Base-by-base conservation (phyloP, 2,329 filamentous ascomycete species). In the Aspergillus sergii region DNA sequence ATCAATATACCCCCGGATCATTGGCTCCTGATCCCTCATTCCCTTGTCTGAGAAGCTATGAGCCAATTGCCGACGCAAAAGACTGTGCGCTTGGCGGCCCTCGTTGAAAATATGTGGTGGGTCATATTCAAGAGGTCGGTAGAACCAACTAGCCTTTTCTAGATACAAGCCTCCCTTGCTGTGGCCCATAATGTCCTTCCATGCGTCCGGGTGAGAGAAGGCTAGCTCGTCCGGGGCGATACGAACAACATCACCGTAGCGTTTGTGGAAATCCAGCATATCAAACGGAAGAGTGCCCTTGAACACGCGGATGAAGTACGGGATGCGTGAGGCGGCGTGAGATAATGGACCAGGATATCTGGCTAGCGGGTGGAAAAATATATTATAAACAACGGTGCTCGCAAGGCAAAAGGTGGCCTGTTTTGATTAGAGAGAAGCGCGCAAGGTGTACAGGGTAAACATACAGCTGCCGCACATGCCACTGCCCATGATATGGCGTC, bases 221-320 rank as follows among this genome's bases (percentile, higher is more conserved):
- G 66, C 65, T 6, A 75, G 65, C 45, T 75, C 68, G 26, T 72
- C 66, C 1, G 71, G 70, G 14, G 68, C 73, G 28, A 76, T 71
- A 2, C 74, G 72, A 4, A 76, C 68, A 16, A 75, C 66, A 11
- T 70, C 56, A 4, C 74, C 74, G 36, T 76, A 74, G 30, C 65
- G 66, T 32, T 64, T 21, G 55, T 76, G 74, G 7, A 74, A 56
- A 9, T 68, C 54, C 4, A 68, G 56, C n/a, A 73, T 64, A 7
- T 70, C 62, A 19, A 68, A 68, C 19, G 66, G 62, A 7, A 74
- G 64, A 2, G 65, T 68, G 9, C 71, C 72, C 1, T 51, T 59
- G 16, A 59, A 51, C 45, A 92, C 91, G 23, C 86, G 88, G 71
- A 91, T 89, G 0, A 92, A 82, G 66, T 91, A 92, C 57, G 85